Base-by-base conservation (phyloP, 768 basidiomycete genomes). In the Collybia mongolica region DNA sequence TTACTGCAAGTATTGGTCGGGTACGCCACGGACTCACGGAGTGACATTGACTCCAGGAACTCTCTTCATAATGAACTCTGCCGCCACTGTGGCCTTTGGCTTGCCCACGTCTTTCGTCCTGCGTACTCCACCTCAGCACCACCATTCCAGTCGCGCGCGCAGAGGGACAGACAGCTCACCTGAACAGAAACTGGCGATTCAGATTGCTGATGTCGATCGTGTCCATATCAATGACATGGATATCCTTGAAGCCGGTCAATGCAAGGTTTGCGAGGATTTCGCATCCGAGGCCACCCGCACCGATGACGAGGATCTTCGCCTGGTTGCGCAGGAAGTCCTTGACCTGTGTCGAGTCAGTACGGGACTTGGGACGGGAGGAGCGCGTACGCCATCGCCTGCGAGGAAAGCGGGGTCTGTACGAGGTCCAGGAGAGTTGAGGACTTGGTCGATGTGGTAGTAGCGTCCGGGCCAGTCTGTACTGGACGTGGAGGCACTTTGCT, bases 191-290 rank as follows among this genome's bases (percentile, higher is more conserved):
- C 70, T 99, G 97, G 44, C 97, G 82, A 68, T 99, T 99, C 57
- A 99, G 78, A 69, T 99, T 99, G 63, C 94, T 98, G 63, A 99
- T 90, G 71, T 99, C 96, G 66, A 98, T 99, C 14, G 96, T 98
- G 76, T 99, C 96, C 95, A 99, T 98, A 76, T 99, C 97, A 65
- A 99, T 98, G 53, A 99, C 95, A 75, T 98, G 93, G 57, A 98
- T 97, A 62, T 98, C 91, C 69, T 89, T 91, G 84, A 98, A 99
- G 20, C 97, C 97, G 39, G 92, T 89, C 58, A 98, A 71, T 19
- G 97, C 96, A 44, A 99, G 81, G 69, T 98, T 97, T 52, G 95
- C 90, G 37, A 99, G 77, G 57, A 98, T 98, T 76, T 99, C 97
- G 69, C 90, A 99, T 9, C 97, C 97, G 37, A 99, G 75, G 49